phyloP scores from a whole-genome alignment of 805 yeast genomes.

The Candida ortonii region DNA sequence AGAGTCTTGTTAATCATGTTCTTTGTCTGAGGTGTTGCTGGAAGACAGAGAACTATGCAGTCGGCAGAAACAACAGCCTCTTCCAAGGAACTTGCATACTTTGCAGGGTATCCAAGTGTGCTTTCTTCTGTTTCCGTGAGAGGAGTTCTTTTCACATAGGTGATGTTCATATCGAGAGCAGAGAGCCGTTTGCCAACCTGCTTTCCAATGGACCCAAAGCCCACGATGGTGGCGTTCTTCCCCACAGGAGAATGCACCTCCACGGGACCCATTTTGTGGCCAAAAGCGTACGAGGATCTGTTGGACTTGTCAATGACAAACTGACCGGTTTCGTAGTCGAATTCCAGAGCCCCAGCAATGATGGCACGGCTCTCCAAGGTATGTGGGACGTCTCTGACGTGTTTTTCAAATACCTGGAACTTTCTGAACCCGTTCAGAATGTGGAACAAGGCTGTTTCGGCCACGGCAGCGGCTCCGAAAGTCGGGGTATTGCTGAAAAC shows the following conservation, averaged over 20 bases:
- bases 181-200: constrained; percentile 55
- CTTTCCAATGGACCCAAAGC: constrained; percentile 75
- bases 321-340: constrained; percentile 36
- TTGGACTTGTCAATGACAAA: constrained; percentile 7
- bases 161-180: constrained; percentile 62
- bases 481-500: constrained; percentile 60
- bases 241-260: constrained; percentile 51
- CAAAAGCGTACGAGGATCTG: constrained; percentile 31
- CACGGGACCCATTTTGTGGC: constrained; percentile 43
- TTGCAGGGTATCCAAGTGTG: constrained; percentile 43
- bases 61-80: constrained; percentile 39
- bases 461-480: constrained; percentile 63
- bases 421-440: constrained; percentile 60
- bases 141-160: constrained; percentile 55
- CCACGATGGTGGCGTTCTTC: constrained; percentile 61
- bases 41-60: constrained; percentile 63
- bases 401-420: constrained; percentile 45
- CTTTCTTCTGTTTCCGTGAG: constrained; percentile 36
- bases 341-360: constrained; percentile 28
- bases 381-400: constrained; percentile 38
- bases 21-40: constrained; percentile 57
- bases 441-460: constrained; percentile 64
- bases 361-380: constrained; percentile 45
- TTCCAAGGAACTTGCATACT: constrained; percentile 45
- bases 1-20: constrained; percentile 50